Evolutionary conservation across 352 stramenopile genomes (phyloP).

Genomic region (Globisporangium yorkense): DNA sequence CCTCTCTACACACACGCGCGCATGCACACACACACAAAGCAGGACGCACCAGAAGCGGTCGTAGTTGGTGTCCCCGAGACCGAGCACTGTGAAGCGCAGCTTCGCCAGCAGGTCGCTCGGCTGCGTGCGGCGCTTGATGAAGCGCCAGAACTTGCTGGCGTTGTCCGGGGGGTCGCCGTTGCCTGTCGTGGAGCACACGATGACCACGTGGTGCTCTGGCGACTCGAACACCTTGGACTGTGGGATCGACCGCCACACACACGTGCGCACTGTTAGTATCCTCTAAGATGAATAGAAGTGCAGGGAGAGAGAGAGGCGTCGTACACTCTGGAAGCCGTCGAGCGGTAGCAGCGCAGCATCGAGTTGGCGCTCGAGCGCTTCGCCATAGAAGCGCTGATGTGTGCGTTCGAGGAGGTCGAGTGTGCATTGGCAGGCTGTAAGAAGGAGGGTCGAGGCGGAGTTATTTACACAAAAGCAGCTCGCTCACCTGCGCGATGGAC

Average conservation of each 20-base stretch:
- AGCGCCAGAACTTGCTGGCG: conserved; percentile 90
- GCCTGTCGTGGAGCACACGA: conserved; percentile 93
- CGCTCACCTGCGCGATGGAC: conserved; percentile 71
- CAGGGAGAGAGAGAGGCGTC: not conserved
- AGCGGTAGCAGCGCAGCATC: conserved; percentile 46
- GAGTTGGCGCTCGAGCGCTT: conserved; percentile 50
- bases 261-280: not conserved
- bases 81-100: conserved; percentile 86
- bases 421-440: not conserved
- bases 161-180: conserved; percentile 96
- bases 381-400: conserved; percentile 53
- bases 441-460: not conserved
- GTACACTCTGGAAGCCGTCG: conserved; percentile 69
- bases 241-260: not conserved
- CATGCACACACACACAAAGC: not conserved
- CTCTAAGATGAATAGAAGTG: not conserved
- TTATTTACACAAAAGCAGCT: not conserved
- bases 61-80: conserved; percentile 96
- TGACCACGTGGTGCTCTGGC: conserved; percentile 52
- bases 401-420: not conserved
- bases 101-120: conserved; percentile 69
- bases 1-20: not conserved
- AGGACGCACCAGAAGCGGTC: conserved; percentile 90
- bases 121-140: conserved; percentile 84
- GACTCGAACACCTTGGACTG: conserved; percentile 37